A percentile compares a stretch with the other conserved stretches of the same genome.
These are phyloP conservation scores for Bruguiera parviflora DNA, from an alignment of 345 rosid species.

Conservation along the genomic window DNA sequence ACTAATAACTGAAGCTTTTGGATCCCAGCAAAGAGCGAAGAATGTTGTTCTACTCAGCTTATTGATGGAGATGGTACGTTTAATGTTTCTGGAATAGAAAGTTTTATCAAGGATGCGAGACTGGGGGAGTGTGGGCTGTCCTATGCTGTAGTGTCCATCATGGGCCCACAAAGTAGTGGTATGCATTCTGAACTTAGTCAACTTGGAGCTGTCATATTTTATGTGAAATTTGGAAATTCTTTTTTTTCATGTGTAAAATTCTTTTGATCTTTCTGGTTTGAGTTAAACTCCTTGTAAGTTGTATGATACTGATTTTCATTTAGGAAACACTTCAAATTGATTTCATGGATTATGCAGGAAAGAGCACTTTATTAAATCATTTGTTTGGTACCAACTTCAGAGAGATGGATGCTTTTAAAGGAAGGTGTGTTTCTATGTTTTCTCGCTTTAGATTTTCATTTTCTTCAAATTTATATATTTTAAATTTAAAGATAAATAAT, in stretches of 20 bases:
- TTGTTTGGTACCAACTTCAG: slow-evolving; percentile 87
- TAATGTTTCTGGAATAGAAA: slow-evolving; percentile 61
- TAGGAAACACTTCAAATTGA: slow-evolving; percentile 19
- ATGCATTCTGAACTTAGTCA: slow-evolving; percentile 23
- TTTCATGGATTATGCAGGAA: slow-evolving; percentile 58
- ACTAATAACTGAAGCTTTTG: not conserved
- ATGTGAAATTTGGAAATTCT: not conserved
- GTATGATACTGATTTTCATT: not conserved
- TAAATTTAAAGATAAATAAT: too few species aligned
- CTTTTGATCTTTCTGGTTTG: not conserved
- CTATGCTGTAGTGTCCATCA: slow-evolving; percentile 89
- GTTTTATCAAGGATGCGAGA: slow-evolving; percentile 68
- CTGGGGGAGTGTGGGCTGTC: slow-evolving; percentile 87
- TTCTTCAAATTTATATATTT: not conserved
- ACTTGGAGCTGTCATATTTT: not conserved
- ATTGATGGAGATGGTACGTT: slow-evolving; percentile 88
- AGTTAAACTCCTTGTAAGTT: not conserved
- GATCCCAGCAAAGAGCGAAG: slow-evolving; percentile 37
- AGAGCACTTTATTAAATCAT: slow-evolving; percentile 91
- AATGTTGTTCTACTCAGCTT: slow-evolving; percentile 82
- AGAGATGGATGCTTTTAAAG: slow-evolving; percentile 99
- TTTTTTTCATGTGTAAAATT: not conserved
- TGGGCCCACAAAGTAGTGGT: slow-evolving; percentile 99
- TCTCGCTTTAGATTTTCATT: slow-evolving; percentile 9
- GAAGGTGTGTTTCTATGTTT: slow-evolving; percentile 56